Percentiles rank a stretch among this genome's conserved stretches.
Conservation (phyloP, 2,329 filamentous ascomycete species). For the Colletotrichum brevisporum region DNA sequence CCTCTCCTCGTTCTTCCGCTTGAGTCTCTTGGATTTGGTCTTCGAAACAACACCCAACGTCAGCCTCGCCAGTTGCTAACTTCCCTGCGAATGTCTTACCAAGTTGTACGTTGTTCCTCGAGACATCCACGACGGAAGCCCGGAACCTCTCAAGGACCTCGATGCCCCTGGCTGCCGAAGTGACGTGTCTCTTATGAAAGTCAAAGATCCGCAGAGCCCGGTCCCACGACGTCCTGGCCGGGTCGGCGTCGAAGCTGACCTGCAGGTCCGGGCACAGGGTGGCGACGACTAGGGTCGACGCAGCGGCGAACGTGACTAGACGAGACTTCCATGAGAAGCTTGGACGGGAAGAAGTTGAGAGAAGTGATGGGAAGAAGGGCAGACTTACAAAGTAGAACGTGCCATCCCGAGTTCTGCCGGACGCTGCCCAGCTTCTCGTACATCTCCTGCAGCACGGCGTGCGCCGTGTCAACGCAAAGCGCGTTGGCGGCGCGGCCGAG, state of each 20-base stretch:
- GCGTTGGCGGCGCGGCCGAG: constrained; percentile 1
- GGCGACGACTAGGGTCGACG: background rate
- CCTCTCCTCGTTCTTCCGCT: background rate
- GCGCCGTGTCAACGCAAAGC: constrained; percentile 19
- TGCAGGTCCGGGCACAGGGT: constrained; percentile 8
- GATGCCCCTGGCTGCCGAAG: background rate
- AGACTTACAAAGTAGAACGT: constrained; percentile 18
- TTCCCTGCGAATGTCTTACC: background rate
- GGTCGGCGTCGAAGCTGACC: constrained; percentile 2
- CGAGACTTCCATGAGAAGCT: background rate
- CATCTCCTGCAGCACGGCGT: constrained; percentile 17
- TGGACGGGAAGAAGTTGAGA: background rate
- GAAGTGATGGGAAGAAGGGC: background rate
- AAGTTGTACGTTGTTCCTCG: background rate
- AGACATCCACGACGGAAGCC: constrained; percentile 3
- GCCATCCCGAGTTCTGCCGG: constrained; percentile 26
- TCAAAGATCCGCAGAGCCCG: constrained; percentile 11
- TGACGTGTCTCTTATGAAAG: constrained; percentile 15
- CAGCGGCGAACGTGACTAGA: constrained; percentile 18
- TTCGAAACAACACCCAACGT: background rate
- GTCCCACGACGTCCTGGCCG: constrained; percentile 6
- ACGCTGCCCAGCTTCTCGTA: constrained; percentile 15
- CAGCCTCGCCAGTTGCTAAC: background rate
- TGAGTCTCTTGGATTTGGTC: background rate
- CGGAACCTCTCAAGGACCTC: constrained; percentile 22